Conservation (phyloP, 495 filamentous ascomycete species). For the Pseudomonodictys pantanalensis region DNA sequence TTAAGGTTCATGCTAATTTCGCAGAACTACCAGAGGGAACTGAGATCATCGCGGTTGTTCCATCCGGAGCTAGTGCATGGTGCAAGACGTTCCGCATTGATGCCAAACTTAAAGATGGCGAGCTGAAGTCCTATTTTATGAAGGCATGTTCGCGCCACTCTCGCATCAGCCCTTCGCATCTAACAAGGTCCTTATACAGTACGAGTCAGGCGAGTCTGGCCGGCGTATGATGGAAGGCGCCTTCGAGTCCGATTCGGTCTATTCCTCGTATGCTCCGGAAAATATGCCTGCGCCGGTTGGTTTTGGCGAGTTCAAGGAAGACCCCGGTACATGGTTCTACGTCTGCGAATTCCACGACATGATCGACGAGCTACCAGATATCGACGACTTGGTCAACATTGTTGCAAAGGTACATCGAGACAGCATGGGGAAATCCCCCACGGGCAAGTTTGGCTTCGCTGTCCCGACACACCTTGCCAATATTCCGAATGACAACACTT, state of each 20-base stretch:
- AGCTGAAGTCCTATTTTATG: constrained; percentile 15
- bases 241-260: constrained; percentile 11
- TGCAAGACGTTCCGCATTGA: neutral
- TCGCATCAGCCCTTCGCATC: neutral
- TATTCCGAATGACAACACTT: constrained; percentile 14
- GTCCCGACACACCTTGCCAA: constrained; percentile 20
- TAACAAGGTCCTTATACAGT: neutral
- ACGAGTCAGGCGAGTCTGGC: constrained; percentile 14
- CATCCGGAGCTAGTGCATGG: too few relatives aligned
- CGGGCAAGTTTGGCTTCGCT: constrained; percentile 14
- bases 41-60: too few relatives aligned
- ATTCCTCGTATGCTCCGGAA: constrained; percentile 2
- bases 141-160: constrained; percentile 8
- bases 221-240: constrained; percentile 13
- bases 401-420: constrained; percentile 12
- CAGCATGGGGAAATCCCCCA: constrained; percentile 16
- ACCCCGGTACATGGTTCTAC: constrained; percentile 17
- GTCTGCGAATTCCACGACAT: constrained; percentile 19
- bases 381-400: neutral
- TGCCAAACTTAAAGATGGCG: neutral
- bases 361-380: constrained; percentile 2
- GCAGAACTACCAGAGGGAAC: too few relatives aligned
- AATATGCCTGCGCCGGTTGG: constrained; percentile 6
- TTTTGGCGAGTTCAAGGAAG: constrained; percentile 13
- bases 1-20: too few relatives aligned